Percentiles rank a stretch among this genome's conserved stretches.
These are phyloP conservation scores for Tulasnella sp. DNA, from an alignment of 768 basidiomycete genomes.

Conservation along the genomic window DNA sequence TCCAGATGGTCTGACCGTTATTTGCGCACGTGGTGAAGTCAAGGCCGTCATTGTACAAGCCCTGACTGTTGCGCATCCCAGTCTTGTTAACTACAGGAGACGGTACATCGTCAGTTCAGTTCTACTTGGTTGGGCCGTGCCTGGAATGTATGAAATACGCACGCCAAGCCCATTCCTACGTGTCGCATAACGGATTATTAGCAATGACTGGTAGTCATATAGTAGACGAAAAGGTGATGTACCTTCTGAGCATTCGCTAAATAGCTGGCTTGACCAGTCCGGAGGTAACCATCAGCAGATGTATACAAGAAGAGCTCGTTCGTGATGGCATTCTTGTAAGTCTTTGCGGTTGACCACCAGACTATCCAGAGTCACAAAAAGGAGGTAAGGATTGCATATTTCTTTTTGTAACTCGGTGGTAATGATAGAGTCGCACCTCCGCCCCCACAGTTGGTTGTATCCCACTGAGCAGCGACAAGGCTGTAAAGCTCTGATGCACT, in stretches of 20 bases:
- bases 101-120: too few species aligned
- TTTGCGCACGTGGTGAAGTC: conserved; percentile 29
- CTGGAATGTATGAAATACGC: conserved; percentile 15
- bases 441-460: conserved; percentile 37
- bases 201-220: conserved; percentile 21
- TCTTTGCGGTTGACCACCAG: conserved; percentile 47
- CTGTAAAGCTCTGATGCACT: conserved; percentile 40
- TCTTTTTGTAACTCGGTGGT: too few species aligned
- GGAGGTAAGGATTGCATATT: neutral
- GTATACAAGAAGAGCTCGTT: conserved; percentile 44
- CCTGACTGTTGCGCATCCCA: conserved; percentile 37
- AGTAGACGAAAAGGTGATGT: conserved; percentile 21
- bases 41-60: conserved; percentile 38
- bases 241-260: conserved; percentile 41
- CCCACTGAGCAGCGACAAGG: conserved; percentile 42
- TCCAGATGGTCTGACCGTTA: conserved; percentile 48
- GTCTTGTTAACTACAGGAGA: conserved; percentile 30
- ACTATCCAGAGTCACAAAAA: too few species aligned
- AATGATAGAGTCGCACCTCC: conserved; percentile 40
- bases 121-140: too few species aligned
- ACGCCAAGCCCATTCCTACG: conserved; percentile 27
- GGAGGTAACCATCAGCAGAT: conserved; percentile 38
- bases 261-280: conserved; percentile 31
- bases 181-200: neutral
- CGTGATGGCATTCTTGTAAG: conserved; percentile 52